These are phyloP conservation scores for Cymbopogon flexuosus DNA, from an alignment of 202 grass and related monocot species.

Conservation along the genomic window DNA sequence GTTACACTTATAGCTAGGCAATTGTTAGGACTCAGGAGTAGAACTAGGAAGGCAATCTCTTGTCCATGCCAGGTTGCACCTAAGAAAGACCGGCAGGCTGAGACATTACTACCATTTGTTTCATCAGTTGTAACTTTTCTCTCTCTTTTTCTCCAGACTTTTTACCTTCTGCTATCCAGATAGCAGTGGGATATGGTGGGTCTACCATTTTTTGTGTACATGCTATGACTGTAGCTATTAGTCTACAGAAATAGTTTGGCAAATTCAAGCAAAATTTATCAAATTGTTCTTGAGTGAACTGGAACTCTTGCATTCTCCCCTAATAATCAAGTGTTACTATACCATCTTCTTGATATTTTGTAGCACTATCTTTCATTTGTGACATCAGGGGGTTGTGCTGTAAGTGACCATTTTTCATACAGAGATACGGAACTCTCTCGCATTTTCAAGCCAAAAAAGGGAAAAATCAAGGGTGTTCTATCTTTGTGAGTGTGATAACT, in stretches of 20 bases:
- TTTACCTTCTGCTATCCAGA: conserved; percentile 7
- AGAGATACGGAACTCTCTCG: too few species aligned
- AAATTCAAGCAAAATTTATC: neutral
- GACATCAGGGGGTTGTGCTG: too few species aligned
- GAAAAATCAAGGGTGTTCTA: neutral
- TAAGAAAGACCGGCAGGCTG: neutral
- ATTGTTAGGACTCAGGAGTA: conserved; percentile 38
- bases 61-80: conserved; percentile 24
- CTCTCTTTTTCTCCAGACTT: neutral
- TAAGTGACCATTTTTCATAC: too few species aligned
- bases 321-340: neutral
- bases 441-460: too few species aligned
- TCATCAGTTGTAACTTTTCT: neutral
- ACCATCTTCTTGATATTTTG: neutral
- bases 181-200: conserved; percentile 9
- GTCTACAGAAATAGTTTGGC: conserved; percentile 18
- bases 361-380: neutral
- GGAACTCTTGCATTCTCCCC: neutral
- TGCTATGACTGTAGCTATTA: conserved; percentile 26
- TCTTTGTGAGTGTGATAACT: neutral
- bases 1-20: conserved; percentile 26
- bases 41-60: conserved; percentile 23
- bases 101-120: conserved; percentile 24
- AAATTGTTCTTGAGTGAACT: neutral
- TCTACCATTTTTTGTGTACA: conserved; percentile 40